Percentiles rank a stretch among this genome's conserved stretches.
Conservation (phyloP, 139 green algal genomes). For the Ulvella scutata region DNA sequence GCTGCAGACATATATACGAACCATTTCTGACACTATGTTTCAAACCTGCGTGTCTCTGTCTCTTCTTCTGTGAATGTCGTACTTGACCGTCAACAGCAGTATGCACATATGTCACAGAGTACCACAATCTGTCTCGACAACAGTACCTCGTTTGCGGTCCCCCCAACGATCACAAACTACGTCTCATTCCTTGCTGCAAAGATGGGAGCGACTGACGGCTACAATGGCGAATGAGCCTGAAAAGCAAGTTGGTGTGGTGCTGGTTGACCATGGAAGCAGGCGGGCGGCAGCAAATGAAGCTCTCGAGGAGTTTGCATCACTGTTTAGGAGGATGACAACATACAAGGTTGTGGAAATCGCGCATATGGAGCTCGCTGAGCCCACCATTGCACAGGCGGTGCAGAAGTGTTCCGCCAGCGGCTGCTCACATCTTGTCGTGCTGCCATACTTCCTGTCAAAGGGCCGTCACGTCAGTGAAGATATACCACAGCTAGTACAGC, state of each 20-base stretch:
- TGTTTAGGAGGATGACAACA: constrained; percentile 42
- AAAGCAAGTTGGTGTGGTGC: constrained; percentile 44
- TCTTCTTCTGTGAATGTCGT: no score
- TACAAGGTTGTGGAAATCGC: constrained; percentile 49
- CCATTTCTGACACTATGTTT: no score
- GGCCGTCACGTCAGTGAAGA: constrained; percentile 72
- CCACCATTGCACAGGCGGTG: constrained; percentile 34
- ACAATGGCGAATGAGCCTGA: neutral
- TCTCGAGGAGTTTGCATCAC: constrained; percentile 54
- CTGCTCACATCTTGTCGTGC: constrained; percentile 47
- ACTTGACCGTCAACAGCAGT: no score
- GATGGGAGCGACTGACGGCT: neutral
- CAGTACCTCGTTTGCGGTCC: no score
- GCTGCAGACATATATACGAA: no score
- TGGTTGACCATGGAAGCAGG: constrained; percentile 83
- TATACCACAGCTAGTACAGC: constrained; percentile 60
- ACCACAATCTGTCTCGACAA: no score
- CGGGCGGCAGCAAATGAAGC: constrained; percentile 58
- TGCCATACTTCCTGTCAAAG: constrained; percentile 73
- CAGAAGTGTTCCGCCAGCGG: constrained; percentile 8
- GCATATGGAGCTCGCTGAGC: constrained; percentile 81
- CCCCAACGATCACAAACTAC: neutral
- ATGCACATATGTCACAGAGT: no score
- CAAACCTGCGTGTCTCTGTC: no score
- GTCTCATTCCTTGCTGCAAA: neutral